Base-by-base conservation (phyloP, 805 yeast species). In the Myxozyma mucilagina region DNA sequence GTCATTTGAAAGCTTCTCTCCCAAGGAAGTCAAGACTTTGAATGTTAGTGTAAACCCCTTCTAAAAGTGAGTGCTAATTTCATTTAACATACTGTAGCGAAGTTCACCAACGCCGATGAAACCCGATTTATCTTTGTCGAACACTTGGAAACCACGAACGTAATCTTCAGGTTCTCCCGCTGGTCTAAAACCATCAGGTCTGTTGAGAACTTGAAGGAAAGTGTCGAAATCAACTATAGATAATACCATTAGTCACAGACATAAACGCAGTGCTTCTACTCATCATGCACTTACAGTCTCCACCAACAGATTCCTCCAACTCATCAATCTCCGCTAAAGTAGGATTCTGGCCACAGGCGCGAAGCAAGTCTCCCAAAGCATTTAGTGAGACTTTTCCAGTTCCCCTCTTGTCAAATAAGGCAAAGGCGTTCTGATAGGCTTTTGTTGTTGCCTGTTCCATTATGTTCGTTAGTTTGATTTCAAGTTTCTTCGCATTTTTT, bases 321-420 rank as follows among this genome's bases (percentile, higher is more conserved):
- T 84, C 85, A 34, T 83, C 78, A 65, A 91, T 88, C 76, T 91
- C 97, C 24, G 92, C 88, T 70, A 90, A 82, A 3, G 99, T 92
- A 66, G 99, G 99, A 79, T 94, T 94, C 79, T 93, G 98, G 43
- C 99, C 99, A 63, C 94, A 92, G 1, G 99, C 97, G 74, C 99
- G 84, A 63, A 94, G 82, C 69, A 94, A 82, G 72, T 94, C 99
- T 39, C 98, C 99, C 53, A 94, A 81, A 63, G 89, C 86, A 65
- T 87, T 89, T 63, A 83, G 80, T 14, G 97, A 85, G 58, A 94
- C 94, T 74, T 86, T 83, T 16, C 98, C 99, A 42, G 93, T 89
- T 34, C 97, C 98, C 73, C 92, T 90, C 77, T 91, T 92, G 79
- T 94, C 99, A 73, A 93, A 94, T 49, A 94, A 84, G 11, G 98